Percentiles rank a stretch among this genome's conserved stretches.
phyloP scores from a whole-genome alignment of 2,329 filamentous ascomycete genomes.

The Stagonosporopsis tanaceti region DNA sequence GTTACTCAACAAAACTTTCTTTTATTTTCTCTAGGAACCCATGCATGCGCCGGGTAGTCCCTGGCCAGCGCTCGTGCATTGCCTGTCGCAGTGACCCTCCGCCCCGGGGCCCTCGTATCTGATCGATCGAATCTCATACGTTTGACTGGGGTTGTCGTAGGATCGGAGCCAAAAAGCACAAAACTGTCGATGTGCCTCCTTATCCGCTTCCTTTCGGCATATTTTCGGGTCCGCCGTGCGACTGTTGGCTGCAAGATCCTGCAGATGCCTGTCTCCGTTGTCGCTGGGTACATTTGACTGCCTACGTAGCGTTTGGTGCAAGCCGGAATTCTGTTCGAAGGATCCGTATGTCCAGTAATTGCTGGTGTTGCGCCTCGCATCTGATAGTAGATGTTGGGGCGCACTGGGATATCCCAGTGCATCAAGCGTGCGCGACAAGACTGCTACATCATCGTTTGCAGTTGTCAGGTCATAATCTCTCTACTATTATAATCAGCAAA shows the following conservation, averaged over 20 bases:
- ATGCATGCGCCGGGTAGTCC: neutral
- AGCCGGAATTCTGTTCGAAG: neutral
- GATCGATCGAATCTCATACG: constrained; percentile 8
- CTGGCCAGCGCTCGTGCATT: constrained; percentile 6
- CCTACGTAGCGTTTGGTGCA: neutral
- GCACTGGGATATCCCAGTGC: no score
- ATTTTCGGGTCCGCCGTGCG: neutral
- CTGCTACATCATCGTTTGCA: no score
- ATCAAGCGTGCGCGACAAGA: no score
- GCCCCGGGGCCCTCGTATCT: constrained; percentile 4
- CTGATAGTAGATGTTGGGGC: neutral
- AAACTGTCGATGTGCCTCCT: neutral
- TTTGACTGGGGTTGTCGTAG: constrained; percentile 5
- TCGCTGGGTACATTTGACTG: neutral
- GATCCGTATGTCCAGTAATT: neutral
- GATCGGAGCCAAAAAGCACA: constrained; percentile 19
- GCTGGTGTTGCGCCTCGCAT: neutral
- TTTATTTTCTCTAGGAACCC: neutral
- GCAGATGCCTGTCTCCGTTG: neutral
- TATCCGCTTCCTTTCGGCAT: neutral
- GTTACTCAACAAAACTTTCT: constrained; percentile 1
- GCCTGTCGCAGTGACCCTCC: constrained; percentile 8
- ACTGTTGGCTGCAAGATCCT: neutral
- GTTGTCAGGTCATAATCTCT: no score
- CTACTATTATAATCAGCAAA: no score